Evolutionary conservation across 352 stramenopile genomes (phyloP).

Genomic region (Aphanomyces euteiches): DNA sequence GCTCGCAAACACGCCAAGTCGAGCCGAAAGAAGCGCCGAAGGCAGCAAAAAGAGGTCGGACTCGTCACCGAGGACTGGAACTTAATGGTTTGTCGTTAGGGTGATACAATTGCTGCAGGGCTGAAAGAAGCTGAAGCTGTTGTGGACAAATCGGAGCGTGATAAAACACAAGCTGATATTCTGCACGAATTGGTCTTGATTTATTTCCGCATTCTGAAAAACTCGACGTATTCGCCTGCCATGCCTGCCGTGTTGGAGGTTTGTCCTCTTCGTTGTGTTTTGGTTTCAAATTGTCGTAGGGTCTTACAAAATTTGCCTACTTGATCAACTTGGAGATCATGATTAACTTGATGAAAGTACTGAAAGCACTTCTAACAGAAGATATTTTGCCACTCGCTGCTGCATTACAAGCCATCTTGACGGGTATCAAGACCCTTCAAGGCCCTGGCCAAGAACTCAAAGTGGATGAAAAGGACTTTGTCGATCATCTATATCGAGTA

Average conservation of each 20-base stretch:
- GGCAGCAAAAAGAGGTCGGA: constrained; percentile 49
- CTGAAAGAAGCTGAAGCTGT: constrained; percentile 93
- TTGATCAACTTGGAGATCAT: constrained; percentile 98
- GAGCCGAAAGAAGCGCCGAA: constrained; percentile 79
- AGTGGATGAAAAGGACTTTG: constrained; percentile 96
- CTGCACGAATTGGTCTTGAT: constrained; percentile 93
- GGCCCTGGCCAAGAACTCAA: constrained; percentile 93
- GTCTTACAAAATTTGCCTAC: constrained; percentile 94
- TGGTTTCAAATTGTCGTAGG: constrained; percentile 33
- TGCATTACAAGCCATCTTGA: constrained; percentile 85
- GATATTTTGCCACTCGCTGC: constrained; percentile 61
- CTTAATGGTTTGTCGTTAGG: constrained; percentile 11
- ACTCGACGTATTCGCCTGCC: constrained; percentile 80
- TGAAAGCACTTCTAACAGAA: constrained; percentile 90
- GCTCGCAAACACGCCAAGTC: constrained; percentile 77
- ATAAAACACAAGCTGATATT: constrained; percentile 93
- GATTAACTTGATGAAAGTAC: constrained; percentile 92
- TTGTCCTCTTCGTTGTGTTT: too few relatives aligned
- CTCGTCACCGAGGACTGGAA: background rate
- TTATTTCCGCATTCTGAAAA: constrained; percentile 96
- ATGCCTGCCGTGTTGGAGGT: constrained; percentile 86
- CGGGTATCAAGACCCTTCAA: constrained; percentile 90
- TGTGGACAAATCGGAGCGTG: constrained; percentile 88
- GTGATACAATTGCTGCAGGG: constrained; percentile 84
- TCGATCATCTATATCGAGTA: constrained; percentile 92